Conservation (phyloP, 495 filamentous ascomycete species). For the Penicillium arizonense region DNA sequence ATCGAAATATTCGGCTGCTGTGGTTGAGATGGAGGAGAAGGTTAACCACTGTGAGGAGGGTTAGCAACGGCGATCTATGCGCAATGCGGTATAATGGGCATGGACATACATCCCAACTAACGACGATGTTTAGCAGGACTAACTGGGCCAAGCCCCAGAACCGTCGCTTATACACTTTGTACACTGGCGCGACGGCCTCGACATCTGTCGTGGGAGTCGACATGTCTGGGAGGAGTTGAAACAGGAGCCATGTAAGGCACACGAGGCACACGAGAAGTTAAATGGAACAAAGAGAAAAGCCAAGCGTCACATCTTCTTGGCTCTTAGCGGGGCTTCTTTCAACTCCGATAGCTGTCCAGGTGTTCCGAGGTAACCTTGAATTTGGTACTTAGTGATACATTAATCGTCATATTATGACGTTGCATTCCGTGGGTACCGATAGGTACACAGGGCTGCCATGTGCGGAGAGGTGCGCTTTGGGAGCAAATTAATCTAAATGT, state of each 20-base stretch:
- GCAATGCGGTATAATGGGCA: background rate
- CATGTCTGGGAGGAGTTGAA: conserved; percentile 1
- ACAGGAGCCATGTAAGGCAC: background rate
- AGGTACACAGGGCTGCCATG: background rate
- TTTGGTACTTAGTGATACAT: conserved; percentile 4
- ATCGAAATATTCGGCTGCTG: conserved; percentile 71
- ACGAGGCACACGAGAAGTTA: background rate
- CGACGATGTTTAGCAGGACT: conserved; percentile 85
- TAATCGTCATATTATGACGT: conserved; percentile 1
- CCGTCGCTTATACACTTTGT: conserved; percentile 81
- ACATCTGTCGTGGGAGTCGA: conserved; percentile 4
- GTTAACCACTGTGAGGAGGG: conserved; percentile 72
- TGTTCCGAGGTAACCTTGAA: conserved; percentile 9
- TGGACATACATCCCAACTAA: conserved; percentile 85
- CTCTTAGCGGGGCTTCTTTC: background rate
- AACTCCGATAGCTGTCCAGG: background rate
- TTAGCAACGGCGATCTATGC: conserved; percentile 6
- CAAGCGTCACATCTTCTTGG: background rate
- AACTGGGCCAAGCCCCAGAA: conserved; percentile 87
- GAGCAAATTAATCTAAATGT: too few relatives aligned
- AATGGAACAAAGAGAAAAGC: background rate
- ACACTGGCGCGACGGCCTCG: conserved; percentile 35
- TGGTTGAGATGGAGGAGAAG: conserved; percentile 80
- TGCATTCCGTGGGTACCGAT: background rate
- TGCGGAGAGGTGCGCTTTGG: too few relatives aligned